A percentile compares a stretch with the other conserved stretches of the same genome.
These are phyloP conservation scores for Nitzschia sp. DNA, from an alignment of 108 stramenopile genomes.

Conservation along the genomic window DNA sequence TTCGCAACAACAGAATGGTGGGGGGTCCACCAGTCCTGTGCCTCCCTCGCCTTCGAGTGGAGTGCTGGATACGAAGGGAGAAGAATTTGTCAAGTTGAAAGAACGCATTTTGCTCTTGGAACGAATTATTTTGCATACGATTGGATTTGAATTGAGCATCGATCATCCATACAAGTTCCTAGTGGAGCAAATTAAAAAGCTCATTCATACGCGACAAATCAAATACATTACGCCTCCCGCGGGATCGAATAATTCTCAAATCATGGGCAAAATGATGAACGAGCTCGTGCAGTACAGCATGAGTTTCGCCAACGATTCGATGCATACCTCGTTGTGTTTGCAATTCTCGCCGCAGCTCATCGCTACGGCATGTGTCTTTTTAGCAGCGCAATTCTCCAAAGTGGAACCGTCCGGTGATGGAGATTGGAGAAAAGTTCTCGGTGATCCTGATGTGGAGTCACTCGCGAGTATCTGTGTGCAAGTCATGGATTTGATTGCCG, in stretches of 20 bases:
- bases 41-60: constrained; percentile 14
- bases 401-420: constrained; percentile 33
- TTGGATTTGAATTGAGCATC: constrained; percentile 85
- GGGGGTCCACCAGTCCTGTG: constrained; percentile 5
- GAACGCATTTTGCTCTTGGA: constrained; percentile 83
- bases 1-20: constrained; percentile 28
- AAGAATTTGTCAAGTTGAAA: constrained; percentile 80
- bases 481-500: constrained; percentile 57
- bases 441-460: constrained; percentile 34
- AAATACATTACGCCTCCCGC: constrained; percentile 42
- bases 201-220: constrained; percentile 54
- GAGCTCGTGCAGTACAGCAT: constrained; percentile 80
- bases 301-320: constrained; percentile 85
- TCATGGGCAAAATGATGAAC: constrained; percentile 60
- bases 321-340: constrained; percentile 81
- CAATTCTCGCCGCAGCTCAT: constrained; percentile 70
- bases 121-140: constrained; percentile 86
- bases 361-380: constrained; percentile 71
- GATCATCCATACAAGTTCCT: constrained; percentile 88
- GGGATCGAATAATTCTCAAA: constrained; percentile 9
- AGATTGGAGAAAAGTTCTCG: constrained; percentile 64
- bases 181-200: constrained; percentile 61
- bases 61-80: constrained; percentile 60
- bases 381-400: constrained; percentile 65
- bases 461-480: constrained; percentile 52